Evolutionary conservation across 1,284 basidiomycete species (phyloP), one percentile per base, ranked within the genome.

Genomic region (Trichosporon ovoides): DNA sequence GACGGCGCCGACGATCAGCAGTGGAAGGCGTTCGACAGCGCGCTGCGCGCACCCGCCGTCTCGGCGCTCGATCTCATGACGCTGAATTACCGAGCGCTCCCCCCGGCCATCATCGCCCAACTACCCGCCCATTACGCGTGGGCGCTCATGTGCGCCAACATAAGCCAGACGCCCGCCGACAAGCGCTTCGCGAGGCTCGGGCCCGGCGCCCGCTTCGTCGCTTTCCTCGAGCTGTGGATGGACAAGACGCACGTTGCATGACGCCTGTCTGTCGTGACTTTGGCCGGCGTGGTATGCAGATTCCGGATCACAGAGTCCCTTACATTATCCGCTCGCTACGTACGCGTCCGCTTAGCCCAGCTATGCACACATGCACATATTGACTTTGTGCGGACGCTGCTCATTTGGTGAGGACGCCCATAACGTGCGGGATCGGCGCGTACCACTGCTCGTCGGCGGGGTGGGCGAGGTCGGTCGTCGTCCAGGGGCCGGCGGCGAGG

Each of bases 371-470:
- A 31, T 31, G 28, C 28, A 20, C 37, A 18, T 40, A 22, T 22
- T 16, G 16, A 19, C 3, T 18, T 2, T 13, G 5, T n/a, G n/a
- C n/a, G 46, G 11, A n/a, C 40, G 4, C 16, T 3, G 43, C 22
- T 46, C 16, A 55, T 56, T 63, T 63, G 3, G 58, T 63, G n/a
- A 63, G 54, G 14, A 58, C 53, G 22, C 61, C 61, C 18, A 53
- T 58, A 1, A 48, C 46, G 38, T 63, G 61, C 3, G 61, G 61
- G 1, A 59, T 59, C 7, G 51, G 51, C 3, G 53, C 24, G 24
- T 38, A 58, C 58, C 56, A 58, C 35, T 56, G 55, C 52, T 63
- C 58, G 46, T 60, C 58, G 16, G 53, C 48, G 3, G 61, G 61
- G 53, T 54, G 53, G 20, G 61, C 58, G 35, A 63, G 58, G 48